A percentile compares a stretch with the other conserved stretches of the same genome.
phyloP scores from a whole-genome alignment of 2,329 filamentous ascomycete genomes.

The Alternaria rosae region DNA sequence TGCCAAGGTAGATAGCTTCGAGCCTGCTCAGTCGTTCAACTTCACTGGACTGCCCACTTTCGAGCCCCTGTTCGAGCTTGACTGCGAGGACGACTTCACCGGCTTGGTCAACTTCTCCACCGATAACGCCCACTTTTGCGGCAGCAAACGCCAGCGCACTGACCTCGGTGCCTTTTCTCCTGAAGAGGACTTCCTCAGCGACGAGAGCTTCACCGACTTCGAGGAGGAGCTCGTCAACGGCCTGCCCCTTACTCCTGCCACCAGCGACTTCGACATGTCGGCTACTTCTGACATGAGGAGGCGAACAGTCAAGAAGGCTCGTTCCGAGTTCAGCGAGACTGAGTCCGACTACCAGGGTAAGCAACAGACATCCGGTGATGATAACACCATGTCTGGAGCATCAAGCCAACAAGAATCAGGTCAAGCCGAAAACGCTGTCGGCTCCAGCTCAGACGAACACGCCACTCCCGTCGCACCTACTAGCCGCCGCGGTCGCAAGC shows the following conservation, averaged over 20 bases:
- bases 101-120: conserved; percentile 74
- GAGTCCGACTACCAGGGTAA: conserved; percentile 49
- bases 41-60: conserved; percentile 73
- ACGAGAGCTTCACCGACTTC: conserved; percentile 77
- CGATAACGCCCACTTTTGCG: conserved; percentile 66
- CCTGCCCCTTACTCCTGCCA: conserved; percentile 67
- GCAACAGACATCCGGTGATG: conserved; percentile 43
- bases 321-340: conserved; percentile 42
- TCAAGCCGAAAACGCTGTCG: conserved; percentile 54
- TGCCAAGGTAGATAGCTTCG: conserved; percentile 48
- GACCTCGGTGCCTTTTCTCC: conserved; percentile 66
- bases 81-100: conserved; percentile 89
- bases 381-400: conserved; percentile 44
- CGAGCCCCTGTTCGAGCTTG: conserved; percentile 86
- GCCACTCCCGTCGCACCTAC: conserved; percentile 55
- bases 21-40: conserved; percentile 46
- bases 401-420: conserved; percentile 48
- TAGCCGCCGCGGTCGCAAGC: conserved; percentile 95
- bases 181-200: conserved; percentile 79
- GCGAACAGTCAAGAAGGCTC: conserved; percentile 39
- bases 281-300: conserved; percentile 31
- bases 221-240: conserved; percentile 72
- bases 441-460: conserved; percentile 55
- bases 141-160: conserved; percentile 76
- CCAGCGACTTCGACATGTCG: conserved; percentile 55